Evolutionary conservation across 805 yeast genomes (phyloP).

Genomic region (Zygosaccharomyces pseudorouxii): DNA sequence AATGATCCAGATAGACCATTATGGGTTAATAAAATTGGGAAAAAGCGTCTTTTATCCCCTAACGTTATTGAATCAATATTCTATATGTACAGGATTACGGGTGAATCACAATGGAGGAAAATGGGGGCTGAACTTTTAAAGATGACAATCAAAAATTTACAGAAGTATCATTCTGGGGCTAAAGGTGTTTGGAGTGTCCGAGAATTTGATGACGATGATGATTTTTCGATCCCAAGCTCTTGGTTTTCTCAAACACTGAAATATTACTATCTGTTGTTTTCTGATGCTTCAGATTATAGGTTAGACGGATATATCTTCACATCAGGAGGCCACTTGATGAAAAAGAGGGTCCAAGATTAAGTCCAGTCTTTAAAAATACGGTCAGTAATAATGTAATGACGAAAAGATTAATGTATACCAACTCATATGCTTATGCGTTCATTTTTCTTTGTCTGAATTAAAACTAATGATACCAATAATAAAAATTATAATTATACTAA

Average conservation of each 20-base stretch:
- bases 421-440: not conserved
- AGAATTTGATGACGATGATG: slow-evolving; percentile 31
- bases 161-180: slow-evolving; percentile 32
- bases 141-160: slow-evolving; percentile 33
- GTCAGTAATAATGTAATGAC: slow-evolving; percentile 14
- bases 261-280: slow-evolving; percentile 48
- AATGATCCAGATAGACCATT: slow-evolving; percentile 35
- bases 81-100: slow-evolving; percentile 55
- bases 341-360: slow-evolving; percentile 16
- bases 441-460: not conserved
- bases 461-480: slow-evolving; percentile 1
- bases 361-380: not conserved
- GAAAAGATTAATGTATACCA: not conserved
- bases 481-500: not conserved
- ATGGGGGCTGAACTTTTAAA: slow-evolving; percentile 49
- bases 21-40: slow-evolving; percentile 33
- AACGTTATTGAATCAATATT: slow-evolving; percentile 59
- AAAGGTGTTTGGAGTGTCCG: slow-evolving; percentile 41
- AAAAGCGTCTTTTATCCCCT: slow-evolving; percentile 49
- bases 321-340: slow-evolving; percentile 60
- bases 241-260: slow-evolving; percentile 60
- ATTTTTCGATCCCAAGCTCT: slow-evolving; percentile 40
- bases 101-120: slow-evolving; percentile 52
- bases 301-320: slow-evolving; percentile 54
- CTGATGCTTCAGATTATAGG: slow-evolving; percentile 40